A percentile compares a stretch with the other conserved stretches of the same genome.
phyloP scores from a whole-genome alignment of 345 rosid species.

The Rhizophora apiculata region DNA sequence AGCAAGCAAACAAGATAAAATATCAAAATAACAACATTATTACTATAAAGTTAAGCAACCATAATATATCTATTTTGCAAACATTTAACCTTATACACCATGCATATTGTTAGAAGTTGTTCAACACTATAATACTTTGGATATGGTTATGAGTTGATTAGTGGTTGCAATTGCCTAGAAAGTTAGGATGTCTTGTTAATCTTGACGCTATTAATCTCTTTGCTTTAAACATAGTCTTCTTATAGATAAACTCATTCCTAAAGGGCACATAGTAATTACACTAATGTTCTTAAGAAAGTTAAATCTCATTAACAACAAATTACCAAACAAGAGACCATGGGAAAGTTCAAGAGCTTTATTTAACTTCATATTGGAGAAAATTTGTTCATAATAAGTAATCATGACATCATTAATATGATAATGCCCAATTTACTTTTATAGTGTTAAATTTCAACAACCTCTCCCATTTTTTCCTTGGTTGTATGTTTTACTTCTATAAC shows the following conservation, averaged over 20 bases:
- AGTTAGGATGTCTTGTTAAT: slow-evolving; percentile 43
- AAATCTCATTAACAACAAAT: slow-evolving; percentile 65
- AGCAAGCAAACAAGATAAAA: slow-evolving; percentile 68
- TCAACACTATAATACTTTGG: slow-evolving; percentile 49
- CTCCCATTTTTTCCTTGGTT: too few relatives aligned
- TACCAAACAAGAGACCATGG: slow-evolving; percentile 83
- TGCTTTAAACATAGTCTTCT: slow-evolving; percentile 92
- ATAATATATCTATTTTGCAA: slow-evolving; percentile 73
- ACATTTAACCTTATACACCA: slow-evolving; percentile 77
- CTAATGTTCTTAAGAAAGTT: slow-evolving; percentile 84
- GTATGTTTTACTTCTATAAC: too few relatives aligned
- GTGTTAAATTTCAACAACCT: too few relatives aligned
- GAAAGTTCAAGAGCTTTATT: slow-evolving; percentile 91
- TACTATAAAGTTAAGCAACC: slow-evolving; percentile 87
- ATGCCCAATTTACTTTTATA: too few relatives aligned
- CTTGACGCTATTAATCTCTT: slow-evolving; percentile 90
- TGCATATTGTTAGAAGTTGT: slow-evolving; percentile 67
- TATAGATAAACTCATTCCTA: slow-evolving; percentile 90
- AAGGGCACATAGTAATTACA: slow-evolving; percentile 82
- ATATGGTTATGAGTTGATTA: slow-evolving; percentile 40
- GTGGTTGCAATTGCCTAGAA: slow-evolving; percentile 43
- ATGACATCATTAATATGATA: too few relatives aligned
- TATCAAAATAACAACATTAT: slow-evolving; percentile 62
- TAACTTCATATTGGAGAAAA: slow-evolving; percentile 82
- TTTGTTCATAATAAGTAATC: slow-evolving; percentile 44